Conservation (phyloP, 768 basidiomycete species). For the Trametopsis cervina region DNA sequence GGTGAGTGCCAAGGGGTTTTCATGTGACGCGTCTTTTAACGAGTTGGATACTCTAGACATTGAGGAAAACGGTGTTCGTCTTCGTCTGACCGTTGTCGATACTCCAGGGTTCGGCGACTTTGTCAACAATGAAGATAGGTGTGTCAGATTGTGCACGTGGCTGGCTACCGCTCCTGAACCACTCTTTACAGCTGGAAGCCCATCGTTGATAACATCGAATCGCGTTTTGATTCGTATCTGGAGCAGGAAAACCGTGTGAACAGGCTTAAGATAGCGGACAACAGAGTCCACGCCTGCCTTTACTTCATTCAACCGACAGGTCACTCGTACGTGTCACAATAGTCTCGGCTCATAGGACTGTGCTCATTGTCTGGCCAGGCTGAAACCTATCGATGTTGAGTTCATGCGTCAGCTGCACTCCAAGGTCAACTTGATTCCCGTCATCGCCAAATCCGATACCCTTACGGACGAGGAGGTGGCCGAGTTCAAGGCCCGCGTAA, state of each 20-base stretch:
- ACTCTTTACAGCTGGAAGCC: conserved; percentile 79
- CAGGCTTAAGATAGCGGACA: conserved; percentile 87
- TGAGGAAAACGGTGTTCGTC: conserved; percentile 95
- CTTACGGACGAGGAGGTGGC: conserved; percentile 93
- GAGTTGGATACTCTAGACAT: conserved; percentile 59
- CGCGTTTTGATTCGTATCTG: conserved; percentile 94
- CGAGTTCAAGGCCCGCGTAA: conserved; percentile 88
- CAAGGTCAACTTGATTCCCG: conserved; percentile 96
- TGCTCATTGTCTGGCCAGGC: conserved; percentile 34
- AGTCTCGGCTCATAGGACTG: conserved; percentile 1
- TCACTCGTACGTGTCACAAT: conserved; percentile 70
- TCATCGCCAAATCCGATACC: conserved; percentile 98
- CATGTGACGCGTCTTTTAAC: not conserved
- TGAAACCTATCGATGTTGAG: conserved; percentile 98
- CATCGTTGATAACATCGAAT: conserved; percentile 96
- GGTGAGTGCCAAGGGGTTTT: conserved; percentile 42
- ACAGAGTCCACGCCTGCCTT: conserved; percentile 96
- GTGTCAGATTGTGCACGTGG: conserved; percentile 14
- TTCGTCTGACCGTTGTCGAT: conserved; percentile 97
- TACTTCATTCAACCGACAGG: conserved; percentile 99
- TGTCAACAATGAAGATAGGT: conserved; percentile 99
- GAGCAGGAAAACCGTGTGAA: conserved; percentile 99
- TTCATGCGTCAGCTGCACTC: conserved; percentile 98
- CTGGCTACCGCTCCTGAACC: conserved; percentile 1
- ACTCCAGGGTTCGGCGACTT: conserved; percentile 99